These are phyloP conservation scores for Tremella yokohamensis DNA, from an alignment of 768 basidiomycete genomes.

Conservation along the genomic window DNA sequence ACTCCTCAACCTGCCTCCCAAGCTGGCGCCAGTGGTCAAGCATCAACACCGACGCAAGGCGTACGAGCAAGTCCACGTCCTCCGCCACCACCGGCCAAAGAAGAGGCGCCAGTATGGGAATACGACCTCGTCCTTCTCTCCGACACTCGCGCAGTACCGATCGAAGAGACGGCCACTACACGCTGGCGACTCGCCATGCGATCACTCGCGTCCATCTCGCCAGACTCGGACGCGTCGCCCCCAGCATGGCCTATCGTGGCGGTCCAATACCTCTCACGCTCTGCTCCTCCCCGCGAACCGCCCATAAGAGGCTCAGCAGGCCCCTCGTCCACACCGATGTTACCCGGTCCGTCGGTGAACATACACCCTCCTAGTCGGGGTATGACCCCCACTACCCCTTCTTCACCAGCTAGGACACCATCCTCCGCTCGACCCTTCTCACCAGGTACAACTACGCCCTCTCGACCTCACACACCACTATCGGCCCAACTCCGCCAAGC, in stretches of 20 bases:
- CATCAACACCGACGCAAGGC: neutral
- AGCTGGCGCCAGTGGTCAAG: constrained; percentile 7
- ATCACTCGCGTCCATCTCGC: too few relatives aligned
- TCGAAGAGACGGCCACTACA: constrained; percentile 7
- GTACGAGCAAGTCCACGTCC: constrained; percentile 7
- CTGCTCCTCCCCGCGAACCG: too few relatives aligned
- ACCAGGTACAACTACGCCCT: constrained; percentile 9
- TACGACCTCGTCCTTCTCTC: constrained; percentile 24
- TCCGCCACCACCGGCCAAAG: constrained; percentile 5
- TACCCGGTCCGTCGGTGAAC: neutral
- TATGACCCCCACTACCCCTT: neutral
- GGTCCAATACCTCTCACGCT: constrained; percentile 27
- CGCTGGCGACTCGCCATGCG: constrained; percentile 8
- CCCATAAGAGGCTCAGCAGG: too few relatives aligned
- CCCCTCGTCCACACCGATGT: constrained; percentile 6
- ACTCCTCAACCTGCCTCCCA: constrained; percentile 8
- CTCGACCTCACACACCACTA: constrained; percentile 29
- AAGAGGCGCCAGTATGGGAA: constrained; percentile 25
- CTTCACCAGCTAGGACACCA: neutral
- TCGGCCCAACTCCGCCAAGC: constrained; percentile 34
- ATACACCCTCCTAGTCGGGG: constrained; percentile 6
- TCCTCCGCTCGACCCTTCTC: constrained; percentile 9
- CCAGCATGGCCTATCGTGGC: constrained; percentile 23
- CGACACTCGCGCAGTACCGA: neutral
- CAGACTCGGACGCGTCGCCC: neutral